These are phyloP conservation scores for Leccinellum albellum DNA, from an alignment of 768 basidiomycete genomes.

Conservation along the genomic window DNA sequence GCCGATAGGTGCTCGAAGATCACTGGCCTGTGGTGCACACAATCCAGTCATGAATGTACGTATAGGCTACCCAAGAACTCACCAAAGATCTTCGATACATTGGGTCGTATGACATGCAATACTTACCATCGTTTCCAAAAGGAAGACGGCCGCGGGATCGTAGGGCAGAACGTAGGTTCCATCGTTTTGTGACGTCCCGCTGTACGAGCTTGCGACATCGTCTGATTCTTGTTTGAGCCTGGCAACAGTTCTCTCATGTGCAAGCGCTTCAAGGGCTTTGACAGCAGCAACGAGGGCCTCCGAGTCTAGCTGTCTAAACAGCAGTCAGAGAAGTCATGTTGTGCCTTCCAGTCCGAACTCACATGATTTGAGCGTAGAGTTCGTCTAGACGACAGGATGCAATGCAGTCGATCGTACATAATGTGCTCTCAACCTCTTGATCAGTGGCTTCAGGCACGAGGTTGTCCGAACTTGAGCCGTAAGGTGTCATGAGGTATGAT, in stretches of 20 bases:
- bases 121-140: conserved; percentile 93
- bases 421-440: conserved; percentile 86
- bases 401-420: conserved; percentile 94
- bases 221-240: conserved; percentile 67
- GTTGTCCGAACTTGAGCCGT: conserved; percentile 68
- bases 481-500: conserved; percentile 95
- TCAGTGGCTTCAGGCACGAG: conserved; percentile 86
- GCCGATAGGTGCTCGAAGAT: conserved; percentile 90
- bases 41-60: not conserved
- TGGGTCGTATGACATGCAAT: conserved; percentile 73
- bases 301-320: conserved; percentile 64
- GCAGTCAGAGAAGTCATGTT: conserved; percentile 6
- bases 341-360: conserved; percentile 30
- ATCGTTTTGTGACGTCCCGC: conserved; percentile 36
- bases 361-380: conserved; percentile 92
- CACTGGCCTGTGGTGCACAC: conserved; percentile 63
- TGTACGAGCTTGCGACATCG: conserved; percentile 42
- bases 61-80: conserved; percentile 21
- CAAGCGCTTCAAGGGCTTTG: conserved; percentile 83
- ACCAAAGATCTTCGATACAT: conserved; percentile 89
- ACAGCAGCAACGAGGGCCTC: conserved; percentile 82
- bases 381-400: conserved; percentile 91
- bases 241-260: conserved; percentile 85
- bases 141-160: conserved; percentile 92
- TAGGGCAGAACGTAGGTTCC: conserved; percentile 68